Evolutionary conservation across 345 rosid species (phyloP).

Genomic region (Camelina sativa): DNA sequence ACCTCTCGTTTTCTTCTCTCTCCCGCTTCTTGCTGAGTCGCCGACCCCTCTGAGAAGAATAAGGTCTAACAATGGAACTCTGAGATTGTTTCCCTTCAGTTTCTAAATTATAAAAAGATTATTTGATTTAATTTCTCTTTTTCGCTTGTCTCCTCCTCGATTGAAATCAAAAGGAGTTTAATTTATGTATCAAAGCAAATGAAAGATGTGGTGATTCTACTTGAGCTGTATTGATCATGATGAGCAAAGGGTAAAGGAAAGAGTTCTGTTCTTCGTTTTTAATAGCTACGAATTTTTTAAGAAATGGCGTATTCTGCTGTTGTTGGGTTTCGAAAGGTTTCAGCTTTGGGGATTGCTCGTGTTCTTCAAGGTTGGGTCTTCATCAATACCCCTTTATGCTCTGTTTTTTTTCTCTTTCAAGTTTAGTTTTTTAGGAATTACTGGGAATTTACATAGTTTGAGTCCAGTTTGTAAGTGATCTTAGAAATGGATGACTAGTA

Average conservation of each 20-base stretch:
- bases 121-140: background rate
- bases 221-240: background rate
- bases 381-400: background rate
- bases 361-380: slow-evolving; percentile 57
- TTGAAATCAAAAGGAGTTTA: background rate
- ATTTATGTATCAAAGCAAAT: slow-evolving; percentile 18
- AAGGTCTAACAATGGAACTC: slow-evolving; percentile 43
- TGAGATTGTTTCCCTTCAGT: slow-evolving; percentile 31
- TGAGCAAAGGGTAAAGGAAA: background rate
- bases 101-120: slow-evolving; percentile 7
- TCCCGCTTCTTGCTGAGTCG: slow-evolving; percentile 46
- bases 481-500: background rate
- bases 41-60: slow-evolving; percentile 45
- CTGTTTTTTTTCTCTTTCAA: background rate
- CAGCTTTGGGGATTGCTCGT: slow-evolving; percentile 58
- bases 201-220: background rate
- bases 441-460: background rate
- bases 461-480: background rate
- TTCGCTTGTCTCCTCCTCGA: background rate
- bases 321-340: slow-evolving; percentile 54
- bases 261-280: background rate
- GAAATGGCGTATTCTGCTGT: slow-evolving; percentile 60
- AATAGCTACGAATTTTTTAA: background rate
- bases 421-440: background rate
- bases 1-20: slow-evolving; percentile 41